A percentile compares a stretch with the other conserved stretches of the same genome.
These are phyloP conservation scores for Candida fluviatilis DNA, from an alignment of 805 yeast species.

Conservation along the genomic window DNA sequence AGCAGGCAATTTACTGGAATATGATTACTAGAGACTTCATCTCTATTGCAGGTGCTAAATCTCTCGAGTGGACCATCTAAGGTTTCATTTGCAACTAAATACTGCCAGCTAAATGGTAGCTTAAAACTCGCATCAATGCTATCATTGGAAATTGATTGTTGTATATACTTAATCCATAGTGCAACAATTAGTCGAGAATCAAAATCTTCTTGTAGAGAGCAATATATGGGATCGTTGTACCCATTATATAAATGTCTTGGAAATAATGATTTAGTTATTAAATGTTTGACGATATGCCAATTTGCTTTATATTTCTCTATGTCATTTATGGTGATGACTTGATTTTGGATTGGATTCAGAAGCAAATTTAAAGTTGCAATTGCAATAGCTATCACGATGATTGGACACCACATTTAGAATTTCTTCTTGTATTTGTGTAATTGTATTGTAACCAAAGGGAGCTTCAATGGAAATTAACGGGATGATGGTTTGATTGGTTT, in stretches of 20 bases:
- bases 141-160: not conserved
- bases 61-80: not conserved
- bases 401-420: too few species aligned
- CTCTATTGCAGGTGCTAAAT: not conserved
- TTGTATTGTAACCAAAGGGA: too few species aligned
- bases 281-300: not conserved
- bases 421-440: too few species aligned
- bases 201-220: not conserved
- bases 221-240: not conserved
- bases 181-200: constrained; percentile 3
- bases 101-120: constrained; percentile 3
- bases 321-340: not conserved
- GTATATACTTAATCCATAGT: constrained; percentile 2
- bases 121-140: not conserved
- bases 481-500: constrained; percentile 1
- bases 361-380: too few species aligned
- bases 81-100: not conserved
- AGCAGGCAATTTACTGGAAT: not conserved
- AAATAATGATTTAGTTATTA: not conserved
- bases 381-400: too few species aligned
- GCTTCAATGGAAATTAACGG: too few species aligned
- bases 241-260: not conserved
- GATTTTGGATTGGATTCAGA: not conserved
- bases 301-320: not conserved
- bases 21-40: not conserved